Evolutionary conservation across 176 grass and related monocot genomes (phyloP).

Genomic region (Triticum dicoccoides): DNA sequence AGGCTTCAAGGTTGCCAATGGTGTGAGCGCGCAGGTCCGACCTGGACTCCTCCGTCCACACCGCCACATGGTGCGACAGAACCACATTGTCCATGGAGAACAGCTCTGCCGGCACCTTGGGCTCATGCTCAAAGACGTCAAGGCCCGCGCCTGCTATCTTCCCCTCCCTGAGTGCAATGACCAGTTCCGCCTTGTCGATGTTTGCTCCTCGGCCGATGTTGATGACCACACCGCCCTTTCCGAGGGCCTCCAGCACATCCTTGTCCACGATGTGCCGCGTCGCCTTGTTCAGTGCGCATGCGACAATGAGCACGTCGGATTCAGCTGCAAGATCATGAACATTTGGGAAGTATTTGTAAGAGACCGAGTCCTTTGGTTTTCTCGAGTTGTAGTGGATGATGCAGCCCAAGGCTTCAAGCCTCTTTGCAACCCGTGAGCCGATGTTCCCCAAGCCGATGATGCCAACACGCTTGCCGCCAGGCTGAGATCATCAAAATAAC

Average conservation of each 20-base stretch:
- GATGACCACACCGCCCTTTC: conserved; percentile 27
- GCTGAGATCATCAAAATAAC: conserved; percentile 21
- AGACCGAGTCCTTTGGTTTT: not conserved
- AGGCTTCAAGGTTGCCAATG: conserved; percentile 32
- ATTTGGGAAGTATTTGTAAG: conserved; percentile 31
- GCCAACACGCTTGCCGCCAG: conserved; percentile 53
- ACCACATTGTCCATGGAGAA: conserved; percentile 48
- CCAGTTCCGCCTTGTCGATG: conserved; percentile 34
- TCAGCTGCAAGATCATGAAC: conserved; percentile 23
- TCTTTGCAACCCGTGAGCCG: conserved; percentile 49
- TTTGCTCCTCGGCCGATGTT: conserved; percentile 44
- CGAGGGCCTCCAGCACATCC: conserved; percentile 38
- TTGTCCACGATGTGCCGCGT: conserved; percentile 26
- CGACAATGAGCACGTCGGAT: conserved; percentile 38
- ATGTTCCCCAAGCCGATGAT: conserved; percentile 70
- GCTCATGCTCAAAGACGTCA: conserved; percentile 53
- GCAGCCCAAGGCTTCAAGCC: conserved; percentile 51
- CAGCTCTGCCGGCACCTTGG: conserved; percentile 29
- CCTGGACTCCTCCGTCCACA: conserved; percentile 12
- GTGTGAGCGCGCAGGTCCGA: not conserved
- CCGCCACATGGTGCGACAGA: conserved; percentile 22
- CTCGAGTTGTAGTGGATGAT: conserved; percentile 52
- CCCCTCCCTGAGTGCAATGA: conserved; percentile 27
- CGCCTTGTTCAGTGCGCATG: conserved; percentile 39
- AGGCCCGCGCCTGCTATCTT: conserved; percentile 42